A percentile compares a stretch with the other conserved stretches of the same genome.
These are phyloP conservation scores for Scleromitrula shiraiana DNA, from an alignment of 2,329 filamentous ascomycete species.

Conservation along the genomic window DNA sequence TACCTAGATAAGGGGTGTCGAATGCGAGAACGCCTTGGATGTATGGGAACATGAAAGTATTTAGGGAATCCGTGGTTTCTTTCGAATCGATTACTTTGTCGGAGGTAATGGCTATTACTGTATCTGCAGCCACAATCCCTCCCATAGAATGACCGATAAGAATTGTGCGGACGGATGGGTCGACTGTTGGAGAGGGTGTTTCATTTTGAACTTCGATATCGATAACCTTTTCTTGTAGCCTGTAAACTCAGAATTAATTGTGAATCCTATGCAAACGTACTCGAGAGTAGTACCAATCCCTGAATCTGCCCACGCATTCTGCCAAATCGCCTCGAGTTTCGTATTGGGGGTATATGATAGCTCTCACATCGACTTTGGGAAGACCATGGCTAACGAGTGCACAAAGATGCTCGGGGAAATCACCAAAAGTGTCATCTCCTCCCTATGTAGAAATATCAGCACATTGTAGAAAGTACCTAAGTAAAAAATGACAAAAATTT, in stretches of 20 bases:
- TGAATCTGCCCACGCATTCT: slow-evolving; percentile 64
- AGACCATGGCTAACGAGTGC: slow-evolving; percentile 55
- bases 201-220: slow-evolving; percentile 80
- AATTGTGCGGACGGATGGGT: slow-evolving; percentile 74
- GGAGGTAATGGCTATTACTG: slow-evolving; percentile 58
- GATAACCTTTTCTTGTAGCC: slow-evolving; percentile 86
- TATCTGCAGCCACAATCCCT: slow-evolving; percentile 90
- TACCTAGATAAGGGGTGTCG: slow-evolving; percentile 85
- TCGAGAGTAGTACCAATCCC: slow-evolving; percentile 52
- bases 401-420: slow-evolving; percentile 66
- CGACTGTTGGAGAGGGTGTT: slow-evolving; percentile 76
- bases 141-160: slow-evolving; percentile 86
- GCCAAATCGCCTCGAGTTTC: slow-evolving; percentile 73
- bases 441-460: slow-evolving; percentile 41
- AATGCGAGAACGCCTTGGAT: slow-evolving; percentile 86
- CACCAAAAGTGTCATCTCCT: slow-evolving; percentile 68
- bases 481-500: slow-evolving; percentile 4
- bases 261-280: background rate
- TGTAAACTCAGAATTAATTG: slow-evolving; percentile 28
- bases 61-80: slow-evolving; percentile 26
- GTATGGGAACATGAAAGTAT: slow-evolving; percentile 81
- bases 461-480: background rate
- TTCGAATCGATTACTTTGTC: slow-evolving; percentile 21
- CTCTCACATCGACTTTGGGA: slow-evolving; percentile 59
- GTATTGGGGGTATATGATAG: slow-evolving; percentile 69